Base-by-base conservation (phyloP, 73 alveolate genomes). In the Paramecium pentaurelia region DNA sequence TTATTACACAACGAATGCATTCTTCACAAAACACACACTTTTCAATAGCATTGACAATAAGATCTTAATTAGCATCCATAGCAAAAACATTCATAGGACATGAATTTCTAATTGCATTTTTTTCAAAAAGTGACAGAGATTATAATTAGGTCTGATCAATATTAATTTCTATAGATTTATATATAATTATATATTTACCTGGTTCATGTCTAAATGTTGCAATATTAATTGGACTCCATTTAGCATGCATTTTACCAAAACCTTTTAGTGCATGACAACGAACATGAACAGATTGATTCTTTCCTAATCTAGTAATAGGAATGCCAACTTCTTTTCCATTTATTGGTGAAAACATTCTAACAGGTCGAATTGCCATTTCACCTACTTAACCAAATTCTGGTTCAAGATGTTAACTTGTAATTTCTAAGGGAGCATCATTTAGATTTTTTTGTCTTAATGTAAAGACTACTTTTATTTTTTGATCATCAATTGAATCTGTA, bases 221-320 rank as follows among this genome's bases (percentile, higher is more conserved):
- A n/a, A 97, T 95, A 59, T 97, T 94, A 9, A 97, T 99, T 3
- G 99, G 98, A 44, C 97, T 93, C 99, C 99, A 97, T 92, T 97
- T 97, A 0, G 99, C 98, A 96, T 97, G 99, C 86, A 93, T 95
- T 91, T 97, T 97, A 14, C 99, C 99, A 37, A 96, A 96, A 6
- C 99, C 99, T 85, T 97, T 97, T 60, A 95, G 96, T 5, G 99
- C 99, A 22, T 97, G 96, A 68, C 97, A 92, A 38, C 97, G 93
- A 95, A 97, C 95, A 93, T 97, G 97, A 40, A 97, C 93, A 42
- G 95, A 92, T 93, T 97, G 97, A 49, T 96, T 96, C 92, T 96
- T 97, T 84, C 96, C 96, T 60, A 97, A 95, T 88, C 96, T 97
- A 37, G 96, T 93, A 32, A 97, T 95, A 25, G 97, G 98, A 27